Evolutionary conservation across 768 basidiomycete species (phyloP).

Genomic region (Macrolepiota fuliginosa): DNA sequence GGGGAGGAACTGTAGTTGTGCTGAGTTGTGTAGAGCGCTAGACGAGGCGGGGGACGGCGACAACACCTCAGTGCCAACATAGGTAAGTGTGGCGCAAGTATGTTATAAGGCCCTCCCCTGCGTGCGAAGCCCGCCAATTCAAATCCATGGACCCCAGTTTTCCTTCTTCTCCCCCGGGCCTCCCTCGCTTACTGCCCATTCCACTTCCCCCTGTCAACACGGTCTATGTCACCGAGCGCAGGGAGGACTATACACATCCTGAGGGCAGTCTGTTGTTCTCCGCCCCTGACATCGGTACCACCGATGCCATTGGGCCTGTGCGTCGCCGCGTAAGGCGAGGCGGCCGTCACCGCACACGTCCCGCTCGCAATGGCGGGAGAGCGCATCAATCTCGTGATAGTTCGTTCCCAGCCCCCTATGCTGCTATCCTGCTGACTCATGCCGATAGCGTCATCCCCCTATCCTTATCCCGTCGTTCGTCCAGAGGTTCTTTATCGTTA

Average conservation of each 20-base stretch:
- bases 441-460: neutral
- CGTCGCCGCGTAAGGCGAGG: neutral
- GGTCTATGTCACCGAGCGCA: no score
- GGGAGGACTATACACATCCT: no score
- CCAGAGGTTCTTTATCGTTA: constrained; percentile 1
- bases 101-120: neutral
- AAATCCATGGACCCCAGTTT: no score
- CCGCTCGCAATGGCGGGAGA: neutral
- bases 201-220: no score
- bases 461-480: neutral
- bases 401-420: neutral
- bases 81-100: constrained; percentile 4
- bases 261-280: no score
- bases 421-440: neutral
- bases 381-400: constrained; percentile 1
- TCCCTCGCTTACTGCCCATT: neutral
- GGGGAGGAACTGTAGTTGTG: neutral
- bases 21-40: no score
- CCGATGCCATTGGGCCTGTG: neutral
- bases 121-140: neutral
- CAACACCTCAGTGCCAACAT: neutral
- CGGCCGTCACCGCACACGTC: no score
- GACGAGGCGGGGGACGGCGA: neutral
- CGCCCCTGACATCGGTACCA: neutral
- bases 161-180: neutral